phyloP scores from a whole-genome alignment of 371 early-diverging fungal species.

The Actinomortierella wolfii region DNA sequence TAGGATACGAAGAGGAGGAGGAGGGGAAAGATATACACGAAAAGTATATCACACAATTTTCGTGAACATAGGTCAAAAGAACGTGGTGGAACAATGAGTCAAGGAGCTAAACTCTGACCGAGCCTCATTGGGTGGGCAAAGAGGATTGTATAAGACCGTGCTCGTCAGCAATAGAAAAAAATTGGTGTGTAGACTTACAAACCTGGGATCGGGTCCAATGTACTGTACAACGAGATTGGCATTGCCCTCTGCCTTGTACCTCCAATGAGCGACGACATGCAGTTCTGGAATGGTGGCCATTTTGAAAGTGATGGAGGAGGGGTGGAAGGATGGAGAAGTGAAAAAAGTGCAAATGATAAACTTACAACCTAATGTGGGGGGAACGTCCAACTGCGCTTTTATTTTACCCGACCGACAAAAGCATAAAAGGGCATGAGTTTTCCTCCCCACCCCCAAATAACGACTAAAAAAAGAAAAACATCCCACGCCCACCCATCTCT shows the following conservation, averaged over 20 bases:
- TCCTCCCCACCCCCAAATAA: background rate
- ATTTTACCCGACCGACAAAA: background rate
- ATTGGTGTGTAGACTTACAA: slow-evolving; percentile 27
- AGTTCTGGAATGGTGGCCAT: slow-evolving; percentile 24
- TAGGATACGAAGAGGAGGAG: no score
- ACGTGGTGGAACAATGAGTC: no score
- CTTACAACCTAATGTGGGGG: no score
- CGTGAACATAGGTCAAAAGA: no score
- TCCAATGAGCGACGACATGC: slow-evolving; percentile 25
- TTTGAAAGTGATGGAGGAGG: slow-evolving; percentile 5
- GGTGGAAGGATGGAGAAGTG: background rate
- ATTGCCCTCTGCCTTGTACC: slow-evolving; percentile 40
- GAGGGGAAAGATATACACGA: no score
- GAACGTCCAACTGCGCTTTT: background rate
- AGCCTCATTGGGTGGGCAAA: no score
- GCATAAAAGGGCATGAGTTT: background rate
- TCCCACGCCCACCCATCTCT: background rate
- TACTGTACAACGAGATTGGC: slow-evolving; percentile 42
- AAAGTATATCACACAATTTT: no score
- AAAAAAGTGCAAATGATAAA: background rate
- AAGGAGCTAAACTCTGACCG: no score
- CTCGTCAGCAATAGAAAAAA: no score
- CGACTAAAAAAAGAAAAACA: background rate
- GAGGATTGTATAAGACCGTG: no score
- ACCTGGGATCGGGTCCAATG: slow-evolving; percentile 24